Conservation (phyloP, 192 early-diverging fungal species). For the Rhizoclosmatium sp. region DNA sequence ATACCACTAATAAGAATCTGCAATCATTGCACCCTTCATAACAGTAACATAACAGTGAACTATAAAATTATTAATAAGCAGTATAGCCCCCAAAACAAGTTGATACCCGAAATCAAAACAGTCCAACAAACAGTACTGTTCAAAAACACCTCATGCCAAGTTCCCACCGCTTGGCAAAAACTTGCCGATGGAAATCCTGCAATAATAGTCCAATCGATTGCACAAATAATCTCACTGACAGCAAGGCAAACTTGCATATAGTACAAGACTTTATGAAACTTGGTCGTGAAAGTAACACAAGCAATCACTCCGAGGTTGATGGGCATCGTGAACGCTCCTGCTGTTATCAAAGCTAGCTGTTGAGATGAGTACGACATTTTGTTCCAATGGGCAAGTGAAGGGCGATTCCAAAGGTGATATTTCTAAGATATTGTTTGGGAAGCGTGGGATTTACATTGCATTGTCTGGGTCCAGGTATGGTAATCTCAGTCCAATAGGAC, state of each 20-base stretch:
- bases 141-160: not conserved
- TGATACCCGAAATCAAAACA: not conserved
- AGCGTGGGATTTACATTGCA: no score
- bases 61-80: not conserved
- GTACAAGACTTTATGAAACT: not conserved
- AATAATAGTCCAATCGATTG: not conserved
- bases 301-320: no score
- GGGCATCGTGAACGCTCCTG: no score
- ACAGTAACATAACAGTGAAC: not conserved
- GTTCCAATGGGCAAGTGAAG: no score
- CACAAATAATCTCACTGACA: not conserved
- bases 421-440: no score
- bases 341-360: no score
- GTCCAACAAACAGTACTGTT: conserved; percentile 7
- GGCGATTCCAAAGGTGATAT: no score
- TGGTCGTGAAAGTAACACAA: not conserved
- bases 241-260: not conserved
- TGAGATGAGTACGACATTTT: no score
- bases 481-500: no score
- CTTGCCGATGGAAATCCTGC: not conserved
- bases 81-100: not conserved
- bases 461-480: no score
- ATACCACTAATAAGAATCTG: no score
- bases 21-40: no score
- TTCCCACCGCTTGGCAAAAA: not conserved